Evolutionary conservation across 768 basidiomycete species (phyloP).

Genomic region (Tulasnella sp.): DNA sequence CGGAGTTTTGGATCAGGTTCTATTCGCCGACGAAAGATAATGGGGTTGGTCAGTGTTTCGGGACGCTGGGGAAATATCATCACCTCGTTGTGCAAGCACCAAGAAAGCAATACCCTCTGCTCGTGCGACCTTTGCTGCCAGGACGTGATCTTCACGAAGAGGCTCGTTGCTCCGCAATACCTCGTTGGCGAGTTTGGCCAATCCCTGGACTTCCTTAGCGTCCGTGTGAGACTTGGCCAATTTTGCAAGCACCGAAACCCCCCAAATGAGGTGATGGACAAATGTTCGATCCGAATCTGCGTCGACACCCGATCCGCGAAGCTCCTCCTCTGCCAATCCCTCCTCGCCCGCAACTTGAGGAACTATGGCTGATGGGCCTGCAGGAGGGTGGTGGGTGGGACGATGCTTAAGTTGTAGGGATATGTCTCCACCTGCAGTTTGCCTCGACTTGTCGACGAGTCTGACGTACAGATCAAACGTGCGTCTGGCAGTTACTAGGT

Average conservation of each 20-base stretch:
- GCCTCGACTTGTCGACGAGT: conserved; percentile 79
- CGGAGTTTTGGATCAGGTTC: conserved; percentile 70
- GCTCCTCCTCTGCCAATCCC: conserved; percentile 37
- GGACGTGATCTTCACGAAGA: conserved; percentile 30
- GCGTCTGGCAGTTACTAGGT: conserved; percentile 66
- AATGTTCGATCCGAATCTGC: conserved; percentile 70
- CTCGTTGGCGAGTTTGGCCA: conserved; percentile 61
- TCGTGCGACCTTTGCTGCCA: conserved; percentile 43
- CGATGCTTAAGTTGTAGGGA: conserved; percentile 43
- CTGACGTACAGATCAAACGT: conserved; percentile 81
- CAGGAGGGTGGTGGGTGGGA: conserved; percentile 39
- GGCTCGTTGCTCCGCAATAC: conserved; percentile 27
- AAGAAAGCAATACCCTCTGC: conserved; percentile 67
- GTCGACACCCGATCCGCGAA: conserved; percentile 45
- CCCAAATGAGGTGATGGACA: conserved; percentile 77
- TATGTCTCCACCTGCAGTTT: conserved; percentile 52
- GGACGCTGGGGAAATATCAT: not conserved
- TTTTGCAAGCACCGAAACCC: conserved; percentile 74
- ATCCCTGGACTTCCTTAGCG: conserved; percentile 60
- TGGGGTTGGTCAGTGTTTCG: not conserved
- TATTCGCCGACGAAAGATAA: conserved; percentile 41
- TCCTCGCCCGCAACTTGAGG: conserved; percentile 34
- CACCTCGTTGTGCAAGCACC: conserved; percentile 72
- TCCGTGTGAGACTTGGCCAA: conserved; percentile 43
- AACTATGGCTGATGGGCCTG: conserved; percentile 35